Evolutionary conservation across 2,329 filamentous ascomycete genomes (phyloP), one percentile per base, ranked within the genome.

Genomic region (Neofusicoccum umdonicola): DNA sequence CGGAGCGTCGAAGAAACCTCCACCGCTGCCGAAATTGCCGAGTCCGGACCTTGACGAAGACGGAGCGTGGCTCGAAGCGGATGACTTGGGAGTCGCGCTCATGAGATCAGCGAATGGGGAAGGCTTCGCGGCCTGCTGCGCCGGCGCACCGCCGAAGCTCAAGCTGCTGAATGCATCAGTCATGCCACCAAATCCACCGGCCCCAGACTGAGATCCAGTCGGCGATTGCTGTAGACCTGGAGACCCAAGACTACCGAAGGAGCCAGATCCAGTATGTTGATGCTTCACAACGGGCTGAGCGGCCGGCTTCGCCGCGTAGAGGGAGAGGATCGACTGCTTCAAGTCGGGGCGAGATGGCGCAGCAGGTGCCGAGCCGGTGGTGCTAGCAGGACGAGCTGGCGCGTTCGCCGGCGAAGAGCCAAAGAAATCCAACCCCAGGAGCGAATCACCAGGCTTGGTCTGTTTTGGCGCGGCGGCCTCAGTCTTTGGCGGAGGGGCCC

Each of bases 241-340:
- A 37, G 77, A 79, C 54, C 83, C 83, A 63, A 85, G 82, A 9
- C 80, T 78, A 44, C 77, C 76, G 48, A 79, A 79, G 4, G 75
- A 77, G 9, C 73, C 84, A 12, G 85, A 83, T 41, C 82, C 81
- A 74, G 90, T 88, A 35, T 82, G 79, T 22, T 79, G 75, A 22
- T 78, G 75, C 42, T 80, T 74, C 63, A 80, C 80, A 48, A 83
- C 79, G 9, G 87, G 82, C 70, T 91, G 90, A n/a, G 91, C 88
- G 73, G 92, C 90, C 1, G 93, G 90, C 4, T 87, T 87, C 7
- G 92, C 90, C 11, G 93, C 92, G 75, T 99, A 99, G 15, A 99
- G 85, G 7, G 95, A 99, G 56, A 99, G 81, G 66, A 99, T 99
- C 2, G 94, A 98, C 78, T 97, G 94, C 79, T 99, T 99, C 66